Evolutionary conservation across 2,329 filamentous ascomycete species (phyloP), one percentile per base, ranked within the genome.

Genomic region (Scytalidium sp.): DNA sequence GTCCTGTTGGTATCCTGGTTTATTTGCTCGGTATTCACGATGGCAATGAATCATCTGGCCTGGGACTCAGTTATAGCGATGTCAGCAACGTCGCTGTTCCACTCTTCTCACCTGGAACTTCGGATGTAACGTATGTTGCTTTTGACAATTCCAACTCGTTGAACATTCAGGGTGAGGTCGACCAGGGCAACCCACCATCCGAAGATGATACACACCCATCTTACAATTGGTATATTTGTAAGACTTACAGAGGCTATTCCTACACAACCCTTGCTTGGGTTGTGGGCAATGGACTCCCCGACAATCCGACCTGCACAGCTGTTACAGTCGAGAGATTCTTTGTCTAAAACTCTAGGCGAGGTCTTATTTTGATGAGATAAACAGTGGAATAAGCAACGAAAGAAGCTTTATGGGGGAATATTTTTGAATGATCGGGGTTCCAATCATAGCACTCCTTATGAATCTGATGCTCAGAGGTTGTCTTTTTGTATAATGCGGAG

Each of bases 251-350:
- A 40, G 32, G 45, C 4, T 47, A 47, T 21, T 13, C 11, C 7
- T 47, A 47, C 23, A 47, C 45, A 9, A 19, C 45, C 10, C 40
- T 47, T 27, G 23, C 45, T 17, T 47, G 45, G 45, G 27, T 40
- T 5, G 15, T 22, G 11, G 45, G 45, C n/a, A 8, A 8, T 13
- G n/a, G 23, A 13, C 10, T 17, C 15, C 45, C 45, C 8, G 19
- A 40, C 19, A 47, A 47, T 21, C 45, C 45, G n/a, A 47, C 45
- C 20, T 47, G 45, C 22, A 13, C 40, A 20, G 10, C 17, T 32
- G 45, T 47, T 2, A 7, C 13, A 22, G 32, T 47, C 2, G 41
- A 47, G 45, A 40, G 45, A 15, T 25, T 47, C 10, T 47, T 40
- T 13, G n/a, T 47, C 20, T 47, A 32, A 47, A 29, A 29, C 8